Conservation (phyloP, 306 rosid species). For the Castanea crenata region DNA sequence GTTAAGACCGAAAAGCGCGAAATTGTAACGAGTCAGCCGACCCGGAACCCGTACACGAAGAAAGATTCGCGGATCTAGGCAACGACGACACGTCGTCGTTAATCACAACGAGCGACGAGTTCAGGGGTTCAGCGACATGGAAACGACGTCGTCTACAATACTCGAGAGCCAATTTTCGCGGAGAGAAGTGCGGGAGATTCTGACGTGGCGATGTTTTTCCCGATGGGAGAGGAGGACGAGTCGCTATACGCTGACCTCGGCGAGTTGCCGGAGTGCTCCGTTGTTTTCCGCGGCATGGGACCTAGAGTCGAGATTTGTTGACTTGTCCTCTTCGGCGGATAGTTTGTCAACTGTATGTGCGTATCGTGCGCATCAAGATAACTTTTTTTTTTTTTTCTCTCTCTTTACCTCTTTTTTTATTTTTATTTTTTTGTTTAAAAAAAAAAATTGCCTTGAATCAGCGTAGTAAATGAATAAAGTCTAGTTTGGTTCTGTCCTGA, state of each 20-base stretch:
- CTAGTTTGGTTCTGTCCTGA: constrained; percentile 16
- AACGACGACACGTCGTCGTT: constrained; percentile 22
- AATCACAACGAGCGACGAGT: constrained; percentile 38
- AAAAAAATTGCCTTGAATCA: constrained; percentile 1
- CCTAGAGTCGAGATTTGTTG: constrained; percentile 44
- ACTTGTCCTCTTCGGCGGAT: constrained; percentile 24
- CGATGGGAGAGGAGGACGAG: constrained; percentile 90
- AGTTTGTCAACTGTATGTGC: neutral
- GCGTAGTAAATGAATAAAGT: constrained; percentile 13
- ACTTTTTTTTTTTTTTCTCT: neutral
- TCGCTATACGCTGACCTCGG: constrained; percentile 84
- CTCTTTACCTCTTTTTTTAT: neutral
- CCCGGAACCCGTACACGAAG: constrained; percentile 22
- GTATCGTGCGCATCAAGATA: constrained; percentile 30
- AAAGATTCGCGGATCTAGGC: constrained; percentile 39
- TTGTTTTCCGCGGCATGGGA: constrained; percentile 66
- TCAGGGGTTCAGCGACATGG: constrained; percentile 74
- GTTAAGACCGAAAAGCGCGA: constrained; percentile 26
- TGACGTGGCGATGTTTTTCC: constrained; percentile 51
- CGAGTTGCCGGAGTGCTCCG: constrained; percentile 83
- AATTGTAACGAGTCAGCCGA: neutral
- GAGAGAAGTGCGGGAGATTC: constrained; percentile 22
- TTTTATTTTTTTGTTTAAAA: neutral
- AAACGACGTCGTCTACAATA: constrained; percentile 48
- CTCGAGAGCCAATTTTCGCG: constrained; percentile 55